Evolutionary conservation across 148 eudicot species (phyloP).

Genomic region (Simmondsia chinensis): DNA sequence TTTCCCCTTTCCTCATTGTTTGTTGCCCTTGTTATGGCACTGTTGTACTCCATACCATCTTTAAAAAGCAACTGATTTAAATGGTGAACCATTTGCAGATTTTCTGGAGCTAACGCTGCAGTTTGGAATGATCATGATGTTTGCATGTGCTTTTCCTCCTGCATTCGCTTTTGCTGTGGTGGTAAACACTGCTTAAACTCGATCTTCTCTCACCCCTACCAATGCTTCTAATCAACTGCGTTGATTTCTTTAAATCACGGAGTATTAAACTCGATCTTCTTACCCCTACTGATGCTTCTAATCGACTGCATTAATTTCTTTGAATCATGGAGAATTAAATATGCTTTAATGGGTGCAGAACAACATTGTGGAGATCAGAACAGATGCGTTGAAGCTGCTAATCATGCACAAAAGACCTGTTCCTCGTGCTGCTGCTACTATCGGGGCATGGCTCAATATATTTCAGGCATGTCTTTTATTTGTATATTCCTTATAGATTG

Average conservation of each 20-base stretch:
- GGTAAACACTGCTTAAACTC: slow-evolving; percentile 24
- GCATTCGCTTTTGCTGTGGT: slow-evolving; percentile 75
- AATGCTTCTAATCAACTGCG: too few species aligned
- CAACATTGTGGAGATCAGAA: slow-evolving; percentile 81
- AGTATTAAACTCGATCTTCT: too few species aligned
- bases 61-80: background rate
- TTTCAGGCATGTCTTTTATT: slow-evolving; percentile 47
- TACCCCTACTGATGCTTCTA: too few species aligned
- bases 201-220: background rate
- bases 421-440: slow-evolving; percentile 84
- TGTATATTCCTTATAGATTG: background rate
- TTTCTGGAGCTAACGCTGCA: slow-evolving; percentile 87
- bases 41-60: too few species aligned
- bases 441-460: slow-evolving; percentile 95
- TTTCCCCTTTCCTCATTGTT: too few species aligned
- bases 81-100: slow-evolving; percentile 39
- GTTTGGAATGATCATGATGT: slow-evolving; percentile 98
- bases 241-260: too few species aligned
- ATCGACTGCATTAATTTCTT: too few species aligned
- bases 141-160: slow-evolving; percentile 93
- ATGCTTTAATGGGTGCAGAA: slow-evolving; percentile 39
- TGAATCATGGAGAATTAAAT: background rate
- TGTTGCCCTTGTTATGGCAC: too few species aligned
- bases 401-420: slow-evolving; percentile 68
- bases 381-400: slow-evolving; percentile 86